Conservation (phyloP, 164 flowering plant species). For the Magnolia officinalis region DNA sequence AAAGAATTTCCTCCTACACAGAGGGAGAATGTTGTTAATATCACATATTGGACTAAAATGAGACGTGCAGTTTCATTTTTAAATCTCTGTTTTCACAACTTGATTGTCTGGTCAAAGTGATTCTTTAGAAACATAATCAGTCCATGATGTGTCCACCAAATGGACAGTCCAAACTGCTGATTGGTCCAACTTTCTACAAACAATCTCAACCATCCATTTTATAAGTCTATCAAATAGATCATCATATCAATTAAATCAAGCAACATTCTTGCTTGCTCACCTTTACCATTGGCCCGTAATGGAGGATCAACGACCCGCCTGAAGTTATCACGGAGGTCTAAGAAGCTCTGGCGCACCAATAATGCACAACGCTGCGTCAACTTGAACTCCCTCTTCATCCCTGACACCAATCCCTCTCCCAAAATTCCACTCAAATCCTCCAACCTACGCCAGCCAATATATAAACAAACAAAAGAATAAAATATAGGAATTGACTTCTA, state of each 20-base stretch:
- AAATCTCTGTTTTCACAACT: no score
- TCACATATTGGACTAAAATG: no score
- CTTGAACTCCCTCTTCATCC: slow-evolving; percentile 65
- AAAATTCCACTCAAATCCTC: slow-evolving; percentile 40
- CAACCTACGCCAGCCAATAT: slow-evolving; percentile 9
- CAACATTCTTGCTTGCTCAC: slow-evolving; percentile 18
- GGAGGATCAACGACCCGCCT: slow-evolving; percentile 79
- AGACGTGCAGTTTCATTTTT: no score
- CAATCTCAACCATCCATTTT: background rate
- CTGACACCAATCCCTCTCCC: slow-evolving; percentile 63
- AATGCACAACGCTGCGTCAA: slow-evolving; percentile 52
- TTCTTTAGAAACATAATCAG: background rate
- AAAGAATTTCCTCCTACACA: no score
- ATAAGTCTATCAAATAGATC: background rate
- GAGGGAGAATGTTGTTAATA: no score
- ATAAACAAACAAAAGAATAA: background rate
- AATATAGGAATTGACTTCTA: background rate
- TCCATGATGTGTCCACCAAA: background rate
- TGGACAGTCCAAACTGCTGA: background rate
- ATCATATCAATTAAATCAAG: background rate
- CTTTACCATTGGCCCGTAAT: slow-evolving; percentile 30
- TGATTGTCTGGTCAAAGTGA: background rate
- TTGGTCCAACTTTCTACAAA: background rate
- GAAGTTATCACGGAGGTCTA: slow-evolving; percentile 77
- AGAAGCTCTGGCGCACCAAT: slow-evolving; percentile 62